A percentile compares a stretch with the other conserved stretches of the same genome.
These are phyloP conservation scores for Zelonia costaricensis DNA, from an alignment of 208 protist genomes.

Conservation along the genomic window DNA sequence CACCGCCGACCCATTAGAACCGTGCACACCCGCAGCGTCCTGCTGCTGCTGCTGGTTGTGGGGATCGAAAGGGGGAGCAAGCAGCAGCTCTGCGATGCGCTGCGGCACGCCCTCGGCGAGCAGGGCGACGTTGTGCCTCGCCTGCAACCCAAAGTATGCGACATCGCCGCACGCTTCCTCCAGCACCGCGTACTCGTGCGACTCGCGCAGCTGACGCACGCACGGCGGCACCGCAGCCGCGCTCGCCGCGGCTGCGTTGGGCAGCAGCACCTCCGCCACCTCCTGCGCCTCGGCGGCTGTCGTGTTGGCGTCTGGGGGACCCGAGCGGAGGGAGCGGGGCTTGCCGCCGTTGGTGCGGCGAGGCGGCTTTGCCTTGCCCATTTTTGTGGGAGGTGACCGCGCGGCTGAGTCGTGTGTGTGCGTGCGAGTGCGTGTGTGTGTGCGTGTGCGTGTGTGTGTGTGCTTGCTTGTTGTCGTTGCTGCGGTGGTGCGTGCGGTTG, in stretches of 20 bases:
- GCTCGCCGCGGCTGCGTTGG: background rate
- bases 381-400: no score
- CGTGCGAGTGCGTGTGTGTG: background rate
- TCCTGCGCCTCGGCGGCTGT: background rate
- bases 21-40: no score
- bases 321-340: no score
- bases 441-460: no score
- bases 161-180: conserved; percentile 66
- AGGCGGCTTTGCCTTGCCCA: conserved; percentile 4
- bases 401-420: background rate
- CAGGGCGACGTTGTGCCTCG: conserved; percentile 37
- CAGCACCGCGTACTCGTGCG: conserved; percentile 36
- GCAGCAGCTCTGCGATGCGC: conserved; percentile 52
- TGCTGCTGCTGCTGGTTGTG: no score
- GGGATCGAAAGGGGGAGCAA: conserved; percentile 19
- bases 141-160: conserved; percentile 43
- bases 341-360: conserved; percentile 2
- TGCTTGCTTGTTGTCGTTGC: no score
- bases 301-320: background rate
- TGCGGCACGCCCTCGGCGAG: conserved; percentile 39
- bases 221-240: conserved; percentile 30
- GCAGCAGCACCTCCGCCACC: background rate
- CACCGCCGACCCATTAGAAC: no score
- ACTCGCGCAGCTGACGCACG: conserved; percentile 41
- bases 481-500: no score